phyloP scores from a whole-genome alignment of 2,329 filamentous ascomycete species.

The Pyrenophora seminiperda region DNA sequence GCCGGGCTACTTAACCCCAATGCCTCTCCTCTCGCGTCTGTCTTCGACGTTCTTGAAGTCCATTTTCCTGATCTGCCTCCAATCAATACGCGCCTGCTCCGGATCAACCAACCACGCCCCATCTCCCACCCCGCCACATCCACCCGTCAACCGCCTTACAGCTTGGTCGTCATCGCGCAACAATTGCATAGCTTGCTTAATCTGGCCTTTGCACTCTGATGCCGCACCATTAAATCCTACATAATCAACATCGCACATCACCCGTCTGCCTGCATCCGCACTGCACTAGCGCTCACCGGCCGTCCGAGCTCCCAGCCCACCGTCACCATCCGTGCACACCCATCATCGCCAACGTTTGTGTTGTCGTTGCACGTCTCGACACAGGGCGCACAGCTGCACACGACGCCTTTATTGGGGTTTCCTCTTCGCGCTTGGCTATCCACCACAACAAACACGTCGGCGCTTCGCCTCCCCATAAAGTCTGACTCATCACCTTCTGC shows the following conservation, averaged over 20 bases:
- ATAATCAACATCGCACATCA: constrained; percentile 20
- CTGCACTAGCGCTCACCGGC: constrained; percentile 25
- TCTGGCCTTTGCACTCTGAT: background rate
- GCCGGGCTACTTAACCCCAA: constrained; percentile 27
- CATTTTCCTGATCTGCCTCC: constrained; percentile 41
- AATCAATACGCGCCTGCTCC: constrained; percentile 42
- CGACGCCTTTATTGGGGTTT: constrained; percentile 17
- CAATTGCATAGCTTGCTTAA: background rate
- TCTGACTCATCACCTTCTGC: constrained; percentile 37
- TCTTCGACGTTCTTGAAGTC: constrained; percentile 22
- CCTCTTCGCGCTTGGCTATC: constrained; percentile 22
- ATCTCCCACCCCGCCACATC: constrained; percentile 28
- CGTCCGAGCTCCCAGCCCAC: constrained; percentile 23
- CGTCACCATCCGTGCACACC: constrained; percentile 29
- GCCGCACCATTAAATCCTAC: constrained; percentile 13
- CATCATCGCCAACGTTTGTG: constrained; percentile 23
- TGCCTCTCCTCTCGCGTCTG: constrained; percentile 26
- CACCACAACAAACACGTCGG: constrained; percentile 32
- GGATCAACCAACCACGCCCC: constrained; percentile 20
- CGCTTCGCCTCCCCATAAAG: constrained; percentile 13
- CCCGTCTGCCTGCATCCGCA: constrained; percentile 28
- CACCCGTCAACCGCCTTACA: constrained; percentile 6
- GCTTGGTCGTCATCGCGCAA: background rate
- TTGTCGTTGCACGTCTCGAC: constrained; percentile 25
- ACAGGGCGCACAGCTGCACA: constrained; percentile 26